Conservation (phyloP, 805 yeast genomes). For the Candida schatavii region DNA sequence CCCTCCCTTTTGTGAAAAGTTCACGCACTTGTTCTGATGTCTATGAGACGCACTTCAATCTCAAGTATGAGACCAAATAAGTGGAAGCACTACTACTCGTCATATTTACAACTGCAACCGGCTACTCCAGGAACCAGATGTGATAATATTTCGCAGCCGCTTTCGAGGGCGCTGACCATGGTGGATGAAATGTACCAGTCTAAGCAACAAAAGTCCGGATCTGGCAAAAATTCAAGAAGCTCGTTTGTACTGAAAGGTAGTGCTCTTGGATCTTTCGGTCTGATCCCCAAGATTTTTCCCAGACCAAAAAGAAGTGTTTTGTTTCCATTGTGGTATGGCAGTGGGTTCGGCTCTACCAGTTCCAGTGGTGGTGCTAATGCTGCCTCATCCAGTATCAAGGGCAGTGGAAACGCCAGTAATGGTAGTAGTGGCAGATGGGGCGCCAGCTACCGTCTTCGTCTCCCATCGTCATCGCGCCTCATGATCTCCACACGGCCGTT, state of each 20-base stretch:
- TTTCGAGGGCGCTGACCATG: slow-evolving; percentile 35
- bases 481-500: slow-evolving; percentile 28
- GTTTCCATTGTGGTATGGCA: slow-evolving; percentile 42
- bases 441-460: slow-evolving; percentile 21
- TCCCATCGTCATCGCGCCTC: slow-evolving; percentile 7
- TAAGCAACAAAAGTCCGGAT: slow-evolving; percentile 9
- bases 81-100: slow-evolving; percentile 1
- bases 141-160: slow-evolving; percentile 36
- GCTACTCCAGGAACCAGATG: background rate
- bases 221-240: background rate
- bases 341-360: slow-evolving; percentile 5
- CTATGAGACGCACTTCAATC: background rate
- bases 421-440: slow-evolving; percentile 6
- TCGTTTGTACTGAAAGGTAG: background rate
- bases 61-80: background rate
- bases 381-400: slow-evolving; percentile 18
- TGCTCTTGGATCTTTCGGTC: slow-evolving; percentile 15
- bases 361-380: slow-evolving; percentile 11
- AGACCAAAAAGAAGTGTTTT: slow-evolving; percentile 54
- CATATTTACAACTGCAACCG: background rate
- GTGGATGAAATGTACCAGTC: slow-evolving; percentile 34
- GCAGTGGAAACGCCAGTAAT: slow-evolving; percentile 1
- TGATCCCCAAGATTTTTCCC: slow-evolving; percentile 50
- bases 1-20: background rate
- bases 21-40: background rate